A percentile compares a stretch with the other conserved stretches of the same genome.
Conservation (phyloP, 768 basidiomycete genomes). For the Roridomyces roridus region DNA sequence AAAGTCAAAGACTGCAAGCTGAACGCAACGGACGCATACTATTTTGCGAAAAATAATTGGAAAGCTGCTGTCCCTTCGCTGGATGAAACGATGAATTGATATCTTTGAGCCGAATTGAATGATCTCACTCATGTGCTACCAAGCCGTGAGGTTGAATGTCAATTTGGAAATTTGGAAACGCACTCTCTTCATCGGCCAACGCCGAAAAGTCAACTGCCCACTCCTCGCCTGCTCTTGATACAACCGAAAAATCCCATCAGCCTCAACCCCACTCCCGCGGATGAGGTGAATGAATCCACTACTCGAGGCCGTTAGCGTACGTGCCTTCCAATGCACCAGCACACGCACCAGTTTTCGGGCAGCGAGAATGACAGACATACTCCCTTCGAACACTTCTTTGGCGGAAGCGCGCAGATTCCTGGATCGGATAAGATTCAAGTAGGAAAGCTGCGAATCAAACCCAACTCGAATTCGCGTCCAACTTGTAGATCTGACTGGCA, state of each 20-base stretch:
- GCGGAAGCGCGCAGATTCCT: too few relatives aligned
- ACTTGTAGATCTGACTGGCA: too few relatives aligned
- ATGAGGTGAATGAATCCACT: slow-evolving; percentile 8
- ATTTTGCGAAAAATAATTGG: slow-evolving; percentile 13
- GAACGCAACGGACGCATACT: background rate
- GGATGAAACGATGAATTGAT: background rate
- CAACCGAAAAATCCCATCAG: background rate
- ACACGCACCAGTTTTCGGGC: background rate
- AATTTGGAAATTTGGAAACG: background rate
- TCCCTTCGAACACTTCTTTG: background rate
- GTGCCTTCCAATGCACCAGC: background rate
- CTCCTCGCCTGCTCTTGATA: slow-evolving; percentile 1
- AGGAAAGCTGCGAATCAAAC: too few relatives aligned
- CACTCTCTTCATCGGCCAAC: slow-evolving; percentile 4
- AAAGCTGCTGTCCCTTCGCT: background rate
- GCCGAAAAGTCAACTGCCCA: background rate
- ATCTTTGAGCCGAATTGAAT: too few relatives aligned
- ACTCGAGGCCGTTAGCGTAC: background rate
- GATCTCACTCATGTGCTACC: background rate
- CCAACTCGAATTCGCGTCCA: too few relatives aligned
- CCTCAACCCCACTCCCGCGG: background rate
- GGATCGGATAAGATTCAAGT: too few relatives aligned
- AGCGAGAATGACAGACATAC: background rate
- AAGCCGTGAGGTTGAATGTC: too few relatives aligned
- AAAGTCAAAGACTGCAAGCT: background rate